These are phyloP conservation scores for Gleditsia sinensis DNA, from an alignment of 306 rosid species.

Conservation along the genomic window DNA sequence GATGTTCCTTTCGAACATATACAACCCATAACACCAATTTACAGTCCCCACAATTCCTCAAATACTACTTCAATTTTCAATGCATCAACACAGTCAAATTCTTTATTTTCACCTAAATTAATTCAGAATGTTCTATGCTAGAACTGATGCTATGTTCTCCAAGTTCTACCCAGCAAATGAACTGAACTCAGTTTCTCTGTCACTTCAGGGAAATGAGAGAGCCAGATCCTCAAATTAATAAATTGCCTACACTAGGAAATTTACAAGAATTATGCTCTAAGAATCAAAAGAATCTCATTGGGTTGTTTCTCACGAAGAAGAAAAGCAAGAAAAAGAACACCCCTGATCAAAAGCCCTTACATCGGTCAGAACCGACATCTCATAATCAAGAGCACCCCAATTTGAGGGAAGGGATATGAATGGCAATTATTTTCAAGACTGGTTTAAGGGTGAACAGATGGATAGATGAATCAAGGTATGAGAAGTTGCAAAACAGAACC, in stretches of 20 bases:
- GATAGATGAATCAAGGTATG: conserved; percentile 1
- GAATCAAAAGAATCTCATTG: background rate
- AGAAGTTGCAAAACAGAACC: conserved; percentile 22
- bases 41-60: conserved; percentile 7
- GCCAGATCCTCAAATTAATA: conserved; percentile 31
- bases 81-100: background rate
- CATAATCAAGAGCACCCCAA: background rate
- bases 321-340: background rate
- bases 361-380: conserved; percentile 18
- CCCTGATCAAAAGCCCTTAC: background rate
- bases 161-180: background rate
- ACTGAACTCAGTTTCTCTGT: background rate
- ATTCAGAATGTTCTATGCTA: background rate
- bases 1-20: conserved; percentile 54
- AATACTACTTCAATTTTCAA: background rate
- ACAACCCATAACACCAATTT: conserved; percentile 54
- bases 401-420: background rate
- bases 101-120: background rate
- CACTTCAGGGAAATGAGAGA: background rate
- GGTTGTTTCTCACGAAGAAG: background rate
- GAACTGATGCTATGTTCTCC: background rate
- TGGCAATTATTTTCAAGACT: background rate
- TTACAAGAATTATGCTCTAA: conserved; percentile 13
- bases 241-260: conserved; percentile 2
- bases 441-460: background rate